phyloP scores from a whole-genome alignment of 2,329 filamentous ascomycete species.

The Colletotrichum costaricense region DNA sequence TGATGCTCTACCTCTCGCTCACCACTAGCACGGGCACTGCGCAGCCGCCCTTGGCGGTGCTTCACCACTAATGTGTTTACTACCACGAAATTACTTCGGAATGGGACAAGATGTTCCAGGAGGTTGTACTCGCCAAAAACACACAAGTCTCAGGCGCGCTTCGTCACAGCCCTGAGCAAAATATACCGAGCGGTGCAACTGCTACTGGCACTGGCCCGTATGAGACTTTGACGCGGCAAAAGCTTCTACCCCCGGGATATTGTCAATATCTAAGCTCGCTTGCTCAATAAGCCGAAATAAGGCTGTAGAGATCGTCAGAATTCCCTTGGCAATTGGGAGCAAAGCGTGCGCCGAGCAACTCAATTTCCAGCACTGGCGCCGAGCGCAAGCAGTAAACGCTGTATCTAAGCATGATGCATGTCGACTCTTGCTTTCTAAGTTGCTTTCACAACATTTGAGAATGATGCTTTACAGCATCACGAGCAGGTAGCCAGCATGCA shows the following conservation, averaged over 20 bases:
- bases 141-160: background rate
- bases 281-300: background rate
- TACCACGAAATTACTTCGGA: background rate
- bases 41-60: conserved; percentile 20
- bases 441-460: no score
- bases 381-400: conserved; percentile 13
- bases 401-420: background rate
- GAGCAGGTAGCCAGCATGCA: background rate
- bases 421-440: no score
- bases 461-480: no score
- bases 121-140: conserved; percentile 11
- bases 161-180: background rate
- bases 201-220: background rate
- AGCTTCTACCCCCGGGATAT: conserved; percentile 4
- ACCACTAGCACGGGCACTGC: background rate
- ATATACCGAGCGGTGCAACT: background rate
- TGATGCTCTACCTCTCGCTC: conserved; percentile 3
- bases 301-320: conserved; percentile 26
- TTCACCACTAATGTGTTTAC: conserved; percentile 4
- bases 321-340: conserved; percentile 29
- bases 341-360: conserved; percentile 32
- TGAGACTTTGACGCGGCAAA: conserved; percentile 12
- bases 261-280: background rate
- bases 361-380: conserved; percentile 3
- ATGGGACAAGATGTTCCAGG: background rate